Evolutionary conservation across 768 basidiomycete species (phyloP), one percentile per base, ranked within the genome.

Genomic region (Coprinellus micaceus): DNA sequence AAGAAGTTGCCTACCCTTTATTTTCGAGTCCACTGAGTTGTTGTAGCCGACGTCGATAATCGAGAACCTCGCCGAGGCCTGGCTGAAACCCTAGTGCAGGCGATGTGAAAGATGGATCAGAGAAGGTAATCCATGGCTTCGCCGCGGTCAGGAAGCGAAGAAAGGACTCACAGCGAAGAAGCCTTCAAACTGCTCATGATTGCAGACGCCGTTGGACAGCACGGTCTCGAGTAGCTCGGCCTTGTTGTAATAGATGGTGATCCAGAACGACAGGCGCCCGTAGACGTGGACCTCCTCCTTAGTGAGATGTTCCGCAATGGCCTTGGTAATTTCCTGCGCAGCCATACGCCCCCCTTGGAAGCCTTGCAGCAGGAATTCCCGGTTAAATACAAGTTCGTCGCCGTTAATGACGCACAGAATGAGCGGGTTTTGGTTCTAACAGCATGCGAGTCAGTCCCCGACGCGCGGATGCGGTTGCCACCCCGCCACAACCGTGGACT

Each of bases 401-500:
- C 86, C 89, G 62, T 91, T 86, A 63, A 91, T 77, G 60, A 87
- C 80, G 64, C 88, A 88, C 61, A 89, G 77, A 57, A 91, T 84
- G 62, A 90, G 79, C 41, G 86, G 81, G 60, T 80, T 78, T 69
- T 84, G 82, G 61, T 76, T 81, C 84, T 88, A 69, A 2, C 21
- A 17, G 28, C 54, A 54, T 13, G 51, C 19, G 19, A 37, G 44
- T 56, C 33, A 39, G 48, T 56, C 19, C 5, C 5, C 13, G 10
- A 10, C 13, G 40, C 52, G 51, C 44, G 41, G 15, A 10, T 43
- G 44, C 26, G 36, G 22, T 11, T 29, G 25, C 9, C 19, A 46
- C 48, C 47, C 25, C 13, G 53, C 37, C 3, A 15, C 21, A 55
- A 37, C 19, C 49, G 24, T n/a, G 41, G 54, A 68, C 68, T 49